phyloP scores from a whole-genome alignment of 192 early-diverging fungal genomes.

The Backusella australiensis region DNA sequence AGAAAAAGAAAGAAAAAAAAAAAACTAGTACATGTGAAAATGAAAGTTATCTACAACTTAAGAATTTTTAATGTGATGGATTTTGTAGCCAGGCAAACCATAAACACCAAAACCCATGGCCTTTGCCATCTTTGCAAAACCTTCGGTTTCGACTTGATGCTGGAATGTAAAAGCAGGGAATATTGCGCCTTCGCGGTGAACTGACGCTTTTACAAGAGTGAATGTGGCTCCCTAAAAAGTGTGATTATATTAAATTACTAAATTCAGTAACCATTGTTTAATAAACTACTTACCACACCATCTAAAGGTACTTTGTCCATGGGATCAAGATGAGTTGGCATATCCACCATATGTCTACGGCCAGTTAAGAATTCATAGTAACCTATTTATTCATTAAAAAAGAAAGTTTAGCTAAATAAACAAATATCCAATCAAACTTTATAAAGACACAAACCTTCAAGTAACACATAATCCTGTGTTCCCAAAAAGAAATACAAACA shows the following conservation, averaged over 20 bases:
- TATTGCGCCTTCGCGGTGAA: constrained; percentile 55
- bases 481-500: background rate
- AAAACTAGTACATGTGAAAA: background rate
- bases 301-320: constrained; percentile 48
- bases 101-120: constrained; percentile 53
- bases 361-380: constrained; percentile 33
- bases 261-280: background rate
- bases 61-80: constrained; percentile 44
- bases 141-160: constrained; percentile 61
- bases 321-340: constrained; percentile 25
- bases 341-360: constrained; percentile 30
- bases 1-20: background rate
- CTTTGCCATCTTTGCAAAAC: constrained; percentile 61
- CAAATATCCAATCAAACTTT: background rate
- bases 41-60: constrained; percentile 1
- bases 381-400: constrained; percentile 13
- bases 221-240: constrained; percentile 47
- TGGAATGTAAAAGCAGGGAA: constrained; percentile 56
- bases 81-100: constrained; percentile 52
- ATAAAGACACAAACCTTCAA: constrained; percentile 24
- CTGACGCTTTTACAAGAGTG: constrained; percentile 51
- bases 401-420: background rate
- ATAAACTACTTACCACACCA: constrained; percentile 40
- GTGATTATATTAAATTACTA: background rate
- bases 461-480: constrained; percentile 24